Evolutionary conservation across 139 green algal species (phyloP).

Genomic region (Nannochloris sp.): DNA sequence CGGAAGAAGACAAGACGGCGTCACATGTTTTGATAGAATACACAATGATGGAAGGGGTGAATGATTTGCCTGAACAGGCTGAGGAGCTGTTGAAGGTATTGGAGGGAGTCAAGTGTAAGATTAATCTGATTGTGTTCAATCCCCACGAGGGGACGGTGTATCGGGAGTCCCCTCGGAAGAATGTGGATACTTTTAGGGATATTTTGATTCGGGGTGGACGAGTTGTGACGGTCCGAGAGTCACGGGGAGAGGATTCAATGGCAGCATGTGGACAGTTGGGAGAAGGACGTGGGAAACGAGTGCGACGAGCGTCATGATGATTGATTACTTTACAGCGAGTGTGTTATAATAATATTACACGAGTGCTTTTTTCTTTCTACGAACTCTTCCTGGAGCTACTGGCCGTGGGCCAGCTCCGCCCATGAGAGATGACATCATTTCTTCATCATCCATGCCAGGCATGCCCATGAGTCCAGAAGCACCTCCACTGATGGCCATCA

Average conservation of each 20-base stretch:
- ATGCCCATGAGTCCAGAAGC: conserved; percentile 33
- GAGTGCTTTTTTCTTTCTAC: conserved; percentile 31
- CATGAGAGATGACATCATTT: conserved; percentile 49
- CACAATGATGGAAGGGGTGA: conserved; percentile 78
- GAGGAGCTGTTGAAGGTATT: background rate
- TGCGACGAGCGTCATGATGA: background rate
- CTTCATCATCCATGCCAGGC: conserved; percentile 50
- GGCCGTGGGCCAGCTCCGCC: conserved; percentile 26
- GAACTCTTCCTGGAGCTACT: conserved; percentile 41
- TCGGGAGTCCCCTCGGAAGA: conserved; percentile 25
- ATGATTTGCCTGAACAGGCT: conserved; percentile 75
- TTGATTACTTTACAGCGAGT: background rate
- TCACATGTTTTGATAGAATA: conserved; percentile 82
- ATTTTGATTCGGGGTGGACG: conserved; percentile 37
- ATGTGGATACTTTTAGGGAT: conserved; percentile 50
- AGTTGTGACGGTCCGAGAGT: conserved; percentile 68
- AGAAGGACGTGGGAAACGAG: background rate
- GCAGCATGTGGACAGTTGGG: conserved; percentile 83
- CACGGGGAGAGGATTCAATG: conserved; percentile 70
- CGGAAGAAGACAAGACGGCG: conserved; percentile 13
- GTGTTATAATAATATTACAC: background rate
- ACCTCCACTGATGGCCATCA: conserved; percentile 58
- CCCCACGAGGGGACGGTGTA: conserved; percentile 59
- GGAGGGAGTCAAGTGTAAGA: conserved; percentile 52
- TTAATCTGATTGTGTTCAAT: conserved; percentile 82